Evolutionary conservation across 306 rosid genomes (phyloP).

Genomic region (Canavalia gladiata): DNA sequence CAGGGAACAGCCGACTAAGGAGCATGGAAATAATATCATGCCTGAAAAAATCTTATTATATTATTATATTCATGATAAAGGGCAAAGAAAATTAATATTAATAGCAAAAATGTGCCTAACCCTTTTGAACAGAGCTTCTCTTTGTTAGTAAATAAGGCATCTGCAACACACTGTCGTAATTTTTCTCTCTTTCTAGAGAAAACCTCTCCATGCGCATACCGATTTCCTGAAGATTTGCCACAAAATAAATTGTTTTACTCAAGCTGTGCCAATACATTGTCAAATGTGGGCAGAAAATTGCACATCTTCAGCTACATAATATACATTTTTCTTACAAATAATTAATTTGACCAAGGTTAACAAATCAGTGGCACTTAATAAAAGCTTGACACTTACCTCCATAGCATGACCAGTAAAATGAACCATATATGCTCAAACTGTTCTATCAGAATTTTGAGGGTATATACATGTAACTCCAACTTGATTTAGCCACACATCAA

Average conservation of each 20-base stretch:
- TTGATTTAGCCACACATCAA: no score
- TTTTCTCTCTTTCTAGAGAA: conserved; percentile 78
- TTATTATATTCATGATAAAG: conserved; percentile 34
- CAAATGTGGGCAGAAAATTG: conserved; percentile 42
- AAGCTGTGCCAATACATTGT: conserved; percentile 23
- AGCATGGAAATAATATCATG: conserved; percentile 66
- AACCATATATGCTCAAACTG: background rate
- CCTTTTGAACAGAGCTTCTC: conserved; percentile 64
- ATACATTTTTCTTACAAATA: conserved; percentile 26
- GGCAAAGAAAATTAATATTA: conserved; percentile 42
- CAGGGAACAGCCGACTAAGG: conserved; percentile 73
- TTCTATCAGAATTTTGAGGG: background rate
- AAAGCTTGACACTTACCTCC: conserved; percentile 17
- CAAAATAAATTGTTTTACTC: conserved; percentile 37
- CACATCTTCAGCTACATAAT: conserved; percentile 16
- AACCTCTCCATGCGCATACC: conserved; percentile 49
- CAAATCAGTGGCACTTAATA: conserved; percentile 29
- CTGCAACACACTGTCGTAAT: conserved; percentile 65
- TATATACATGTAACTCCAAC: no score
- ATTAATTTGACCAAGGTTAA: conserved; percentile 41
- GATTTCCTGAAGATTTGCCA: conserved; percentile 57
- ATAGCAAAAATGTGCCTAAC: conserved; percentile 58
- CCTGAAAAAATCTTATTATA: conserved; percentile 61
- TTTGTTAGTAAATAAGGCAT: conserved; percentile 57
- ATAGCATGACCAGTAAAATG: conserved; percentile 17